phyloP scores from a whole-genome alignment of 2,329 filamentous ascomycete genomes.

The Herpotrichia juniperi region DNA sequence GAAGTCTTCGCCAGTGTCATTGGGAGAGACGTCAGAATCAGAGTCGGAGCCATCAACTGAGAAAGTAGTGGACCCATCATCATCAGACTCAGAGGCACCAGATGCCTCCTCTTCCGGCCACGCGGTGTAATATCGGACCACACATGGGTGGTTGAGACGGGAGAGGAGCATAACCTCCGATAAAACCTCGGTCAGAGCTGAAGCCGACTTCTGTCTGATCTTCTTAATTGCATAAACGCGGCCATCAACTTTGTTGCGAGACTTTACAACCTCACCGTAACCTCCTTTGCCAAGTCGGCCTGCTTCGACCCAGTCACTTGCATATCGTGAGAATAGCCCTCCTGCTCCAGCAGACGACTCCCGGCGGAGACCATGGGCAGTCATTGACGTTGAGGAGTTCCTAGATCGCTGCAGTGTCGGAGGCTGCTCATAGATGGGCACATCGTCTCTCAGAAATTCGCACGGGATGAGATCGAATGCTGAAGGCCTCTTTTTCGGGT shows the following conservation, averaged over 20 bases:
- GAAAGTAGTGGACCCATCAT: conserved; percentile 36
- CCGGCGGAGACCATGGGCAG: conserved; percentile 38
- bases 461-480: conserved; percentile 74
- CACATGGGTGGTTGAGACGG: conserved; percentile 86
- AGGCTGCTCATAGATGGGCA: conserved; percentile 48
- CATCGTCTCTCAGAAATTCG: conserved; percentile 60
- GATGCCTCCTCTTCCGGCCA: conserved; percentile 79
- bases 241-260: conserved; percentile 90
- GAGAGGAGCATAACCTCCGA: conserved; percentile 89
- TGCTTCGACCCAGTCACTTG: conserved; percentile 88
- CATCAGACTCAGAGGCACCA: conserved; percentile 50
- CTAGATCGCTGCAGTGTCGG: conserved; percentile 42
- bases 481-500: conserved; percentile 82
- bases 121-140: conserved; percentile 91
- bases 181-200: conserved; percentile 76
- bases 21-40: conserved; percentile 32
- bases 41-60: conserved; percentile 33
- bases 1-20: conserved; percentile 50
- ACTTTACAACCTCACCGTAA: conserved; percentile 95
- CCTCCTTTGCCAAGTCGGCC: conserved; percentile 89
- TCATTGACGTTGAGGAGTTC: conserved; percentile 43
- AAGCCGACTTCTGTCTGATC: conserved; percentile 80
- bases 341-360: conserved; percentile 42
- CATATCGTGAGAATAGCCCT: conserved; percentile 72
- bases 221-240: conserved; percentile 97